Evolutionary conservation across 2,329 filamentous ascomycete genomes (phyloP).

Genomic region (Arachnomyces sp.): DNA sequence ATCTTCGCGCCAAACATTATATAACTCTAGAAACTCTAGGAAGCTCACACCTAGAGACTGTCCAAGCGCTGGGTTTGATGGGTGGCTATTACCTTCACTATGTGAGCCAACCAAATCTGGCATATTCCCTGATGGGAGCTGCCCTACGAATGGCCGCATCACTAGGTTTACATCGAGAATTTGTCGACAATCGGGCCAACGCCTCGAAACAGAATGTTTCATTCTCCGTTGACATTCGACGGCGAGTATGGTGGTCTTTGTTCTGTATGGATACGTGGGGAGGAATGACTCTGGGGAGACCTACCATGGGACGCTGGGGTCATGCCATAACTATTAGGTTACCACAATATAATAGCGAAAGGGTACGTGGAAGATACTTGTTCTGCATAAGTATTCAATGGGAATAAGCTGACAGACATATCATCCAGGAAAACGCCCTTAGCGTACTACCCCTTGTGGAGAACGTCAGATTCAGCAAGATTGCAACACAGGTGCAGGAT

Average conservation of each 20-base stretch:
- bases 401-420: conserved; percentile 23
- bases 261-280: conserved; percentile 70
- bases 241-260: conserved; percentile 66
- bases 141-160: conserved; percentile 67
- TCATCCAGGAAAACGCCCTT: conserved; percentile 47
- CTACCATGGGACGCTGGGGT: conserved; percentile 60
- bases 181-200: conserved; percentile 36
- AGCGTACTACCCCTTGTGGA: conserved; percentile 64
- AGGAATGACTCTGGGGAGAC: conserved; percentile 60
- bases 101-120: conserved; percentile 67
- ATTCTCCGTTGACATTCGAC: conserved; percentile 51
- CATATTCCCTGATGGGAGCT: conserved; percentile 62
- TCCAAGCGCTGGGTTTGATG: conserved; percentile 63
- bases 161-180: conserved; percentile 62
- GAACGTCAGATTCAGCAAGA: conserved; percentile 71
- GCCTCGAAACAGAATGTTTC: conserved; percentile 40
- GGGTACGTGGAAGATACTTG: conserved; percentile 14
- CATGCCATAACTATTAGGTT: conserved; percentile 58
- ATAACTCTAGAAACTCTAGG: conserved; percentile 60
- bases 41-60: conserved; percentile 62
- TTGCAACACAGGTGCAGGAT: conserved; percentile 70
- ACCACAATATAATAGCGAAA: conserved; percentile 44
- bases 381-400: conserved; percentile 10
- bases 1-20: conserved; percentile 58
- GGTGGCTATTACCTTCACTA: conserved; percentile 73